These are phyloP conservation scores for Coprinopsis strossmayeri DNA, from an alignment of 768 basidiomycete species.

Conservation along the genomic window DNA sequence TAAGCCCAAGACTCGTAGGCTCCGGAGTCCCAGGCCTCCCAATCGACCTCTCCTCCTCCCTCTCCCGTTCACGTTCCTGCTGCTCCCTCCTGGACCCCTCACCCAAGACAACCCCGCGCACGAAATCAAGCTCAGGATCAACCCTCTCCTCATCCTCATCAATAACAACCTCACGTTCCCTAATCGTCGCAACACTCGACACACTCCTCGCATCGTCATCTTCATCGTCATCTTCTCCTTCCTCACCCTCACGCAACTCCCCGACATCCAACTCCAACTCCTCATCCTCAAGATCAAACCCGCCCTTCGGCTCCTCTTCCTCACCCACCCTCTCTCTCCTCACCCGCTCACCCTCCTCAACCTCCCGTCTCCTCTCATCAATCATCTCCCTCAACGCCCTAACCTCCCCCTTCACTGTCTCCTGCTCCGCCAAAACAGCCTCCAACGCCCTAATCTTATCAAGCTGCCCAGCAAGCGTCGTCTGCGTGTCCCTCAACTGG, in stretches of 20 bases:
- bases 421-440: conserved; percentile 76
- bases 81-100: too few relatives aligned
- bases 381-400: conserved; percentile 63
- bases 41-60: conserved; percentile 18
- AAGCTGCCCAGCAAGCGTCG: conserved; percentile 66
- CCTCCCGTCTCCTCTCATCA: conserved; percentile 55
- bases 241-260: conserved; percentile 24
- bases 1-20: conserved; percentile 41
- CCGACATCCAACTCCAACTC: too few relatives aligned
- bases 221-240: conserved; percentile 31
- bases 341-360: conserved; percentile 14
- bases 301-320: conserved; percentile 17
- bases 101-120: too few relatives aligned
- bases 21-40: not conserved
- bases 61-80: conserved; percentile 8
- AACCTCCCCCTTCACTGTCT: conserved; percentile 75
- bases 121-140: conserved; percentile 15
- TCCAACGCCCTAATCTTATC: conserved; percentile 83
- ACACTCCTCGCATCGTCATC: conserved; percentile 72
- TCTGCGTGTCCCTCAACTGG: conserved; percentile 82
- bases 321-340: not conserved
- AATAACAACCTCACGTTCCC: too few relatives aligned
- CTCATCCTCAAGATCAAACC: conserved; percentile 28
- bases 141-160: conserved; percentile 66
- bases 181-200: conserved; percentile 55